Evolutionary conservation across 805 yeast genomes (phyloP).

Genomic region (Wickerhamomyces queroliae): DNA sequence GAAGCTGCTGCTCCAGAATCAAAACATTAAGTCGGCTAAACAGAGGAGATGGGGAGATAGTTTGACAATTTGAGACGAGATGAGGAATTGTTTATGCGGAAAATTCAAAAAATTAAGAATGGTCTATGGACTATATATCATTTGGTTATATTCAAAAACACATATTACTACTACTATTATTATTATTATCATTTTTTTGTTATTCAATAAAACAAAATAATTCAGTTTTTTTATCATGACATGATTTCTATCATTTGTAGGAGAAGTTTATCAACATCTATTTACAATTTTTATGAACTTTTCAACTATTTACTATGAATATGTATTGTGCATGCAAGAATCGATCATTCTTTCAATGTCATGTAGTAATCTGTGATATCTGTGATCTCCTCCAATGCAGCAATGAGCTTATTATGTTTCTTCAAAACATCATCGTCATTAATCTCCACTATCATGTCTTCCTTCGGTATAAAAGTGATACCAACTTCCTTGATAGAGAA

Average conservation of each 20-base stretch:
- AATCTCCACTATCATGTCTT: conserved; percentile 52
- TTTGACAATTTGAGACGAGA: too few relatives aligned
- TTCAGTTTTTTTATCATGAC: not conserved
- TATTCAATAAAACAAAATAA: not conserved
- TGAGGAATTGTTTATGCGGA: conserved; percentile 1
- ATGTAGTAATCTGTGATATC: conserved; percentile 80
- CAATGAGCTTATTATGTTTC: conserved; percentile 51
- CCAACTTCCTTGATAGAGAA: conserved; percentile 68
- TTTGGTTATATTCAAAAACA: too few relatives aligned
- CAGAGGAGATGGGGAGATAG: not conserved
- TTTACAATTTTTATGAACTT: conserved; percentile 1
- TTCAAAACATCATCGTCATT: conserved; percentile 45
- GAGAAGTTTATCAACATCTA: not conserved
- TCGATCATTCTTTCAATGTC: conserved; percentile 41
- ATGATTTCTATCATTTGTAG: not conserved
- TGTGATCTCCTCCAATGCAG: conserved; percentile 65
- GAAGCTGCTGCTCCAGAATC: conserved; percentile 9
- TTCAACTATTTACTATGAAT: conserved; percentile 1
- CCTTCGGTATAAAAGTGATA: conserved; percentile 58
- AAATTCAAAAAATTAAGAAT: too few relatives aligned
- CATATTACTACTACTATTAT: conserved; percentile 4
- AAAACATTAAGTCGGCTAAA: not conserved
- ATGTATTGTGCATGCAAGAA: not conserved
- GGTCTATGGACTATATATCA: too few relatives aligned
- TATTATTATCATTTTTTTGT: not conserved